A percentile compares a stretch with the other conserved stretches of the same genome.
Conservation (phyloP, 495 filamentous ascomycete species). For the Xylaria flabelliformis region DNA sequence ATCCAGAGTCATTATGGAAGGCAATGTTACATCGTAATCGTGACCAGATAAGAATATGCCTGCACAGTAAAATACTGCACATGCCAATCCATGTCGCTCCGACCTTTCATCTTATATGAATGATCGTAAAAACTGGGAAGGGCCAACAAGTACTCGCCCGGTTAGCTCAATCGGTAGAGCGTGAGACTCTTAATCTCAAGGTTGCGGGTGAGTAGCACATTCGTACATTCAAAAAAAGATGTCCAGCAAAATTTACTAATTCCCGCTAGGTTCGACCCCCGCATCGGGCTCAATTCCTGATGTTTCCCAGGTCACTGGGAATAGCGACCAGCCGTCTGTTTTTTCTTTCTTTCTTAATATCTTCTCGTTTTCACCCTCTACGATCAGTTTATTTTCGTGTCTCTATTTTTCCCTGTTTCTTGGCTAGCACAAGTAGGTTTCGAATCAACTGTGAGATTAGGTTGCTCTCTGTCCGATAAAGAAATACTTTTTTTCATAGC, state of each 20-base stretch:
- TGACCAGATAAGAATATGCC: background rate
- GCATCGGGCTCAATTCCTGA: constrained; percentile 50
- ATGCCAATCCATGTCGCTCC: background rate
- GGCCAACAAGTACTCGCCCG: constrained; percentile 33
- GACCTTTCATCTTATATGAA: background rate
- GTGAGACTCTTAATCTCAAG: constrained; percentile 83
- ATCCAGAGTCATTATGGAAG: background rate
- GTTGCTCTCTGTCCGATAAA: background rate
- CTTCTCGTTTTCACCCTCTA: background rate
- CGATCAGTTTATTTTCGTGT: background rate
- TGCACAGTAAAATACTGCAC: background rate
- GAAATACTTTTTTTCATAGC: background rate
- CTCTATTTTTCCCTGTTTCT: background rate
- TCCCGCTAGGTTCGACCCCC: constrained; percentile 45
- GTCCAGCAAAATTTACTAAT: background rate
- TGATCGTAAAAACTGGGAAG: background rate
- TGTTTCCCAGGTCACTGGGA: constrained; percentile 30
- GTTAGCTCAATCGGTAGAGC: constrained; percentile 85
- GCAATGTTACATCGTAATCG: background rate
- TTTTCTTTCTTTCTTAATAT: background rate
- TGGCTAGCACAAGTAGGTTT: background rate
- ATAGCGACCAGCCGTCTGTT: background rate
- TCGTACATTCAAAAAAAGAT: too few species aligned
- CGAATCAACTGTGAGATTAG: background rate
- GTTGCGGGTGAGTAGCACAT: constrained; percentile 56